Conservation (phyloP, 192 early-diverging fungal species). For the Entrophospora sp. region DNA sequence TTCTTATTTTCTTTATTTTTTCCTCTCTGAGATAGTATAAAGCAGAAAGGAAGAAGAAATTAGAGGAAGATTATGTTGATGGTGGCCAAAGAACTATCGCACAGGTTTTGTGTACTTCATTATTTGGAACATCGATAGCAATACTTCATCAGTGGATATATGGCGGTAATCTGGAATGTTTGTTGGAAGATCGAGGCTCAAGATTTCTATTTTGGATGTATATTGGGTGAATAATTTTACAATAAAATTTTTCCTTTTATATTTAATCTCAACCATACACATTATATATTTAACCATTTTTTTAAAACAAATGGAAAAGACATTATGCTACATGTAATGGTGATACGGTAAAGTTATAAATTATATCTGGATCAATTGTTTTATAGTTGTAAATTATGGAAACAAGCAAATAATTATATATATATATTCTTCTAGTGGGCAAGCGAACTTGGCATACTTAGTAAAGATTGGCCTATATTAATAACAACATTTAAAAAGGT, state of each 20-base stretch:
- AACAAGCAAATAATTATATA: not conserved
- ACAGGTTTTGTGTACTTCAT: conserved; percentile 45
- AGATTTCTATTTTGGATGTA: conserved; percentile 36
- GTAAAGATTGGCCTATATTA: conserved; percentile 60
- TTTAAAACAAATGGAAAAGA: conserved; percentile 7
- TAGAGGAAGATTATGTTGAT: conserved; percentile 32
- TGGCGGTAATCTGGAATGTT: conserved; percentile 26
- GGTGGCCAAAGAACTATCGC: conserved; percentile 35
- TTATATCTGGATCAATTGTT: not conserved
- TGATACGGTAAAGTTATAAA: conserved; percentile 37
- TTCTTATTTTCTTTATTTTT: not conserved
- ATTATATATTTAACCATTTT: not conserved
- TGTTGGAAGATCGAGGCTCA: conserved; percentile 26
- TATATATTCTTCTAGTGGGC: conserved; percentile 53
- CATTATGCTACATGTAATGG: conserved; percentile 51
- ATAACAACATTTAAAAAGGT: conserved; percentile 60
- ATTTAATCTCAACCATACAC: not conserved
- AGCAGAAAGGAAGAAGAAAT: conserved; percentile 29
- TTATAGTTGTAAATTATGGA: not conserved
- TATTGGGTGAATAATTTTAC: conserved; percentile 28
- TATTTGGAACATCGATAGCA: conserved; percentile 34
- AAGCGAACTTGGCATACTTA: conserved; percentile 81
- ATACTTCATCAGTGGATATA: conserved; percentile 33
- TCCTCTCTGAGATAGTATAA: conserved; percentile 23
- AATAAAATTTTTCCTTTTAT: not conserved